Evolutionary conservation across 306 rosid genomes (phyloP), one percentile per base, ranked within the genome.

Genomic region (Calophaca sinica): DNA sequence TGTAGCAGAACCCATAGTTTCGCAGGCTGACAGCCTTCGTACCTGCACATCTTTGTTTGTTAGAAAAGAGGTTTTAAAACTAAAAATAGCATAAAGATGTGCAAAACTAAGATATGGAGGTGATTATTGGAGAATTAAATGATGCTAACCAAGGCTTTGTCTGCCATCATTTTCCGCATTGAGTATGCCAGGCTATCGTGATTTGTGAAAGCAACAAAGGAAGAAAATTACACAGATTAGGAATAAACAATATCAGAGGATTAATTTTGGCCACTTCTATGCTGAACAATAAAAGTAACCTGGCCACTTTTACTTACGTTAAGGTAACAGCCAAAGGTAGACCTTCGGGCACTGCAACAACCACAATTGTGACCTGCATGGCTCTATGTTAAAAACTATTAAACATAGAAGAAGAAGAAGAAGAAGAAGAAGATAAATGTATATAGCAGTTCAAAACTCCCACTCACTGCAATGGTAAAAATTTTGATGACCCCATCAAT

Each of bases 271-370:
- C 70, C 33, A 48, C 70, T 68, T 35, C 55, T 64, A 11, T 45
- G 10, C 36, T 60, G 62, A 67, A 71, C 41, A 54, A 52, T 7
- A 64, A 82, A 38, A 55, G 58, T 44, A 73, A 60, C 12, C 38
- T 72, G 36, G 48, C 52, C 52, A 77, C 57, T 63, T 41, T 74
- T 39, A 80, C 97, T 79, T 87, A 92, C 99, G 97, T 94, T 77
- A 94, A 86, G 62, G 99, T 94, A 63, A 94, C 99, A 36, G 99
- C 99, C 89, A 94, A 84, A 70, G 99, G 99, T 29, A 94, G 93
- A 75, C 99, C 99, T 84, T 94, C 99, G 46, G 97, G 97, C 66
- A 94, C 99, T 29, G 99, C 96, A 90, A 94, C 99, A 59, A 94
- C 99, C 81, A 94, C 99, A 78, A 94, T 94, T 46, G 97, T 94